These are phyloP conservation scores for Ganoderma multipileum DNA, from an alignment of 1,284 basidiomycete genomes.

Conservation along the genomic window DNA sequence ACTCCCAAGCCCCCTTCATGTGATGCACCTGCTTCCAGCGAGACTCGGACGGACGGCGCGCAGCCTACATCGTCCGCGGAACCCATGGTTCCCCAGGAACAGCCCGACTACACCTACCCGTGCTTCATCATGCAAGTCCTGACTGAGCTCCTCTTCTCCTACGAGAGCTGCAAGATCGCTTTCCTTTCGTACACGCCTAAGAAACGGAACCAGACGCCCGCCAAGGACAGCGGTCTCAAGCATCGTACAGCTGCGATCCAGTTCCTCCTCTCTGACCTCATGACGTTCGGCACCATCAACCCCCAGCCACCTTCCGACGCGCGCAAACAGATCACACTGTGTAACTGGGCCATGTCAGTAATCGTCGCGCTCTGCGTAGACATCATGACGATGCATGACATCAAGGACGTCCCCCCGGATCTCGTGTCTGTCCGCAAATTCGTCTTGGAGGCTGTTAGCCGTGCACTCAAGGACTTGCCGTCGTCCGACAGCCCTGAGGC, in stretches of 20 bases:
- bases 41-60: constrained; percentile 7
- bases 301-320: constrained; percentile 60
- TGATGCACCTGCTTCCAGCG: constrained; percentile 14
- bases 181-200: constrained; percentile 85
- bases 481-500: constrained; percentile 73
- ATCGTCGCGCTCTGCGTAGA: constrained; percentile 93
- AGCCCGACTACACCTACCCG: constrained; percentile 66
- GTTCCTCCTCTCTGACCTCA: constrained; percentile 80
- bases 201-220: constrained; percentile 65
- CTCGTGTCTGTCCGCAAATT: constrained; percentile 89
- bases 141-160: constrained; percentile 93
- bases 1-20: constrained; percentile 15
- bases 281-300: constrained; percentile 79
- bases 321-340: constrained; percentile 68
- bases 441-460: constrained; percentile 88
- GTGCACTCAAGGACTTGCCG: constrained; percentile 85
- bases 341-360: constrained; percentile 92
- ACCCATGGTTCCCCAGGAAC: constrained; percentile 25
- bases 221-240: constrained; percentile 64
- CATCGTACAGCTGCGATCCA: constrained; percentile 72
- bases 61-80: constrained; percentile 6
- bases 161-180: constrained; percentile 88
- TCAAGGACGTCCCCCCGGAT: constrained; percentile 81
- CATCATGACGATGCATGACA: constrained; percentile 66
- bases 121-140: constrained; percentile 93